Evolutionary conservation across 2,329 filamentous ascomycete species (phyloP), one percentile per base, ranked within the genome.

Genomic region (Trichoderma oligosporum): DNA sequence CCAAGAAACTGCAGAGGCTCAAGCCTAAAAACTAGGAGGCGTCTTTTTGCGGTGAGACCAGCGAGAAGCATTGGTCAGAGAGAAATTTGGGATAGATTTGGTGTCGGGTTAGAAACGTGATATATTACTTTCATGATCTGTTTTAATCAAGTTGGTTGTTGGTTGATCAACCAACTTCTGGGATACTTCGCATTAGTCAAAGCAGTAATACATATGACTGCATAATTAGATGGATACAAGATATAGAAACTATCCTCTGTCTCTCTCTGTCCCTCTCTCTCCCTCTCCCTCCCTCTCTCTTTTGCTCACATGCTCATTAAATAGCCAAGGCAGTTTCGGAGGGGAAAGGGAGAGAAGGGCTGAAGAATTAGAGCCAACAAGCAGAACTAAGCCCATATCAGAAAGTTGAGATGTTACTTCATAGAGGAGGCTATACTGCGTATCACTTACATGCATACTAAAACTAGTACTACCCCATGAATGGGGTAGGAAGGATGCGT

Each of bases 1-100:
- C 18, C 46, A 57, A 46, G 46, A 51, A 36, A 25, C 42, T 36
- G 59, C 29, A 6, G 54, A 60, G 39, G 54, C 41, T 12, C 38
- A 55, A 18, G 47, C 48, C 20, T 55, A 36, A 44, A 38, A 31
- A 39, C 27, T 9, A 18, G n/a, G 44, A 35, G 8, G 18, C 39
- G 24, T 7, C 3, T 8, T 16, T 12, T 18, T 14, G 35, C 39
- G 49, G 49, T 44, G 39, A 54, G 7, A 25, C 39, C 14, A 18
- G 25, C 25, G 20, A 31, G 27, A 4, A 38, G 12, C 1, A 46
- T 55, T 46, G 52, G 31, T 29, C 24, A 16, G 24, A 20, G 16
- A 18, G 33, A 27, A 45, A n/a, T n/a, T n/a, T n/a, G n/a, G n/a
- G n/a, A n/a, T 22, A 22, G 2, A 29, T 36, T 36, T 12, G n/a